phyloP scores from a whole-genome alignment of 1,139 yeast species.

The Nadsonia starkeyi-henricii region DNA sequence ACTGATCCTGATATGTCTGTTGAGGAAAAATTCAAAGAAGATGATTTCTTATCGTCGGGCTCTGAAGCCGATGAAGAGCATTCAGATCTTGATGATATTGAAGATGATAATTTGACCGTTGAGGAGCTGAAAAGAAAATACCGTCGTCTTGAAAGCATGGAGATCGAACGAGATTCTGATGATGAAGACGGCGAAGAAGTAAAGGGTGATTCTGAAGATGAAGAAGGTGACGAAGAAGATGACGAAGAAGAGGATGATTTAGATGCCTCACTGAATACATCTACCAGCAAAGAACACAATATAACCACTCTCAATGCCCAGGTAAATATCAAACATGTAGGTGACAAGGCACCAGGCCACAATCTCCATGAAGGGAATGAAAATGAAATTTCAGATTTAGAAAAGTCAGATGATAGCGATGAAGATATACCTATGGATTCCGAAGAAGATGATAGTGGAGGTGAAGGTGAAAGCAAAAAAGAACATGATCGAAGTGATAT shows the following conservation, averaged over 20 bases:
- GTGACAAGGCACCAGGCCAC: too few species aligned
- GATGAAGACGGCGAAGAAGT: too few species aligned
- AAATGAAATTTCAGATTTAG: constrained; percentile 15
- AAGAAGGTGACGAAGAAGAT: constrained; percentile 17
- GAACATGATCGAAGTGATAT: too few species aligned
- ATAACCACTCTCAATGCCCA: too few species aligned
- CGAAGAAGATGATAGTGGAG: constrained; percentile 14
- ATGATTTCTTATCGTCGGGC: constrained; percentile 13
- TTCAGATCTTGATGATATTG: constrained; percentile 9
- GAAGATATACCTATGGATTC: constrained; percentile 16
- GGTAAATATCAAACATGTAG: too few species aligned
- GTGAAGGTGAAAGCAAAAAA: constrained; percentile 8
- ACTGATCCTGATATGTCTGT: constrained; percentile 12
- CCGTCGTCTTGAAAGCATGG: constrained; percentile 30
- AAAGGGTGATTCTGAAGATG: constrained; percentile 14
- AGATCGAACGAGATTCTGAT: constrained; percentile 8
- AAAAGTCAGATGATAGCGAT: constrained; percentile 9
- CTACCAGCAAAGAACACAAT: too few species aligned
- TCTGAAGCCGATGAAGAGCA: constrained; percentile 17
- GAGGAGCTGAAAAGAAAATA: constrained; percentile 58
- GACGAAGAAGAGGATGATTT: constrained; percentile 16
- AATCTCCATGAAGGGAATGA: too few species aligned
- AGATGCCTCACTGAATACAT: constrained; percentile 11
- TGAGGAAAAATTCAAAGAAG: constrained; percentile 15
- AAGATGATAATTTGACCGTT: constrained; percentile 46